Evolutionary conservation across 306 rosid genomes (phyloP).

Genomic region (Ziziphus jujuba): DNA sequence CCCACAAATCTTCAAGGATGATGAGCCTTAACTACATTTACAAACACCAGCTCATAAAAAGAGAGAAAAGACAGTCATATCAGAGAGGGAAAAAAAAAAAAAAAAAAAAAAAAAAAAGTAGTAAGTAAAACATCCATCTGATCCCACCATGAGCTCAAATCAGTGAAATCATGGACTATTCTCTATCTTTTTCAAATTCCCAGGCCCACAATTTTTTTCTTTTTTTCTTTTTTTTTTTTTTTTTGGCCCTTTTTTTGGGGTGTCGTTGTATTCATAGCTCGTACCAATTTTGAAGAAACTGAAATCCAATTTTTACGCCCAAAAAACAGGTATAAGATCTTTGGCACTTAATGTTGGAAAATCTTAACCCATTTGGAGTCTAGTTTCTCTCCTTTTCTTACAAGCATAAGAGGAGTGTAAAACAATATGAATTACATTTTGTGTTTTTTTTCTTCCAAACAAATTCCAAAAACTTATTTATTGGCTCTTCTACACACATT

Average conservation of each 20-base stretch:
- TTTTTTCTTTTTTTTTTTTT: too few species aligned
- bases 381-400: too few species aligned
- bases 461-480: conserved; percentile 40
- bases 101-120: background rate
- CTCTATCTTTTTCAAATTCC: background rate
- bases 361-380: too few species aligned
- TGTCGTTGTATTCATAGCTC: too few species aligned
- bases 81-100: too few species aligned
- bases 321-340: too few species aligned
- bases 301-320: too few species aligned
- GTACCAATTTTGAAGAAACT: too few species aligned
- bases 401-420: too few species aligned
- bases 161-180: background rate
- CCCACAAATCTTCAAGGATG: conserved; percentile 28
- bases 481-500: conserved; percentile 39
- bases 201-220: background rate
- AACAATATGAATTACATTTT: background rate
- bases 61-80: conserved; percentile 3
- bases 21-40: conserved; percentile 15
- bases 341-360: too few species aligned
- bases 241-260: too few species aligned
- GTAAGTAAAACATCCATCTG: background rate
- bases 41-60: conserved; percentile 16
- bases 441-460: conserved; percentile 4
- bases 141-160: conserved; percentile 13